Percentiles rank a stretch among this genome's conserved stretches.
These are phyloP conservation scores for Arctium minus DNA, from an alignment of 129 eudicot species.

Conservation along the genomic window DNA sequence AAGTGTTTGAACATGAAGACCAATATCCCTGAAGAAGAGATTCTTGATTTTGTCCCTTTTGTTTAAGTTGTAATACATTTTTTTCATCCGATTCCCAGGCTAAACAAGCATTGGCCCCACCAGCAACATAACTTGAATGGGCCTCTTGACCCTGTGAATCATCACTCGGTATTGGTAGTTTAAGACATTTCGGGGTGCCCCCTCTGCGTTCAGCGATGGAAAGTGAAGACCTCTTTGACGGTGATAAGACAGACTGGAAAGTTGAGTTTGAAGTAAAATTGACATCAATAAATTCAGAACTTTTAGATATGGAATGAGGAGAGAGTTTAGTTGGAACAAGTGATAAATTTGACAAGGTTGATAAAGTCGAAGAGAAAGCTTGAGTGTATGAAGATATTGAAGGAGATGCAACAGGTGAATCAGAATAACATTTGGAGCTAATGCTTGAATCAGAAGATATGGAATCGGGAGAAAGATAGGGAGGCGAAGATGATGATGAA, in stretches of 20 bases:
- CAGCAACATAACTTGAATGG: not conserved
- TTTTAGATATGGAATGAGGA: constrained; percentile 61
- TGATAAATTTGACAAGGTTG: constrained; percentile 49
- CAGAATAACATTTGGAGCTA: constrained; percentile 52
- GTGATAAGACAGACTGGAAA: constrained; percentile 26
- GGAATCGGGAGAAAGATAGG: constrained; percentile 65
- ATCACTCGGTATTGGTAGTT: constrained; percentile 46
- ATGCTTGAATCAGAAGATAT: constrained; percentile 60
- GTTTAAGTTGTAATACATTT: constrained; percentile 8
- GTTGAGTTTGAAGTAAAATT: constrained; percentile 44
- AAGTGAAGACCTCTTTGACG: constrained; percentile 51
- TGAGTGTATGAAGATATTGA: constrained; percentile 21
- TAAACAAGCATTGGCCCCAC: constrained; percentile 3
- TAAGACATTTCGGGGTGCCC: constrained; percentile 46
- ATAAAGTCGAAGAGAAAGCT: constrained; percentile 33
- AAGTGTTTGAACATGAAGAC: constrained; percentile 14
- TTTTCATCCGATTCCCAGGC: constrained; percentile 16
- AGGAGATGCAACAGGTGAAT: constrained; percentile 57
- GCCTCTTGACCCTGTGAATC: constrained; percentile 22
- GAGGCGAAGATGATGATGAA: constrained; percentile 45
- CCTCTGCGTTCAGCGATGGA: constrained; percentile 92
- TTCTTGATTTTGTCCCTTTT: constrained; percentile 21
- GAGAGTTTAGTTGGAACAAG: constrained; percentile 54
- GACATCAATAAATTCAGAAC: constrained; percentile 58
- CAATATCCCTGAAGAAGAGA: constrained; percentile 20